A percentile compares a stretch with the other conserved stretches of the same genome.
phyloP scores from a whole-genome alignment of 2,329 filamentous ascomycete species.

The Thelonectria rubi region DNA sequence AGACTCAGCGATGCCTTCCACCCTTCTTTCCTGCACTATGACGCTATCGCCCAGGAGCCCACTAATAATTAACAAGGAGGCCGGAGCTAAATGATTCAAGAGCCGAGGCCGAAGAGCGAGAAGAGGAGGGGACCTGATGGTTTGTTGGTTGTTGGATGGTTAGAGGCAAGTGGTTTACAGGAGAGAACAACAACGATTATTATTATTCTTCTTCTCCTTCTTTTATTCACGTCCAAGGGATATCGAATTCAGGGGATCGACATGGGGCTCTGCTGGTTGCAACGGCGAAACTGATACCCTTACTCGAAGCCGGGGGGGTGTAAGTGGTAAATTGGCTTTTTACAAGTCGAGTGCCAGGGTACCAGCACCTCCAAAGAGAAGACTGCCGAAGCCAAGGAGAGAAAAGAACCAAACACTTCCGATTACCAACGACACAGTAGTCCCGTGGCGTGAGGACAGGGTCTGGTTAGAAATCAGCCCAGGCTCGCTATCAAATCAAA shows the following conservation, averaged over 20 bases:
- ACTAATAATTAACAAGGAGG: background rate
- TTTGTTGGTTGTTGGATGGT: conserved; percentile 5
- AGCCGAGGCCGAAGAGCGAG: conserved; percentile 20
- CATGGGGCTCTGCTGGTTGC: background rate
- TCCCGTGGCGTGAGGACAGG: background rate
- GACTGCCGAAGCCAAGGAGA: background rate
- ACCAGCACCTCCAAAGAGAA: background rate
- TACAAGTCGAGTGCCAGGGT: background rate
- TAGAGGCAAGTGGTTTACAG: background rate
- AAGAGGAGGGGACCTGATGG: background rate
- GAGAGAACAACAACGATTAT: background rate
- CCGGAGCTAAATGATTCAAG: conserved; percentile 2
- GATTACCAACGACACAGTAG: background rate
- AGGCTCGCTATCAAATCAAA: background rate
- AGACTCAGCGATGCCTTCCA: background rate
- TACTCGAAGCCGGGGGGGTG: background rate
- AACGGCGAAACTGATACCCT: background rate
- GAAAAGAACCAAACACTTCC: background rate
- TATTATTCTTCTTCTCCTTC: background rate
- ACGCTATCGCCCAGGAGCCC: conserved; percentile 29
- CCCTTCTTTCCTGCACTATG: conserved; percentile 32
- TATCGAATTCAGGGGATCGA: background rate
- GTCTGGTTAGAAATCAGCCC: background rate
- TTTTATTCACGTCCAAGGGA: background rate
- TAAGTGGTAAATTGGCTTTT: background rate